These are phyloP conservation scores for Cystobasidium ongulense DNA, from an alignment of 768 basidiomycete species.

Conservation along the genomic window DNA sequence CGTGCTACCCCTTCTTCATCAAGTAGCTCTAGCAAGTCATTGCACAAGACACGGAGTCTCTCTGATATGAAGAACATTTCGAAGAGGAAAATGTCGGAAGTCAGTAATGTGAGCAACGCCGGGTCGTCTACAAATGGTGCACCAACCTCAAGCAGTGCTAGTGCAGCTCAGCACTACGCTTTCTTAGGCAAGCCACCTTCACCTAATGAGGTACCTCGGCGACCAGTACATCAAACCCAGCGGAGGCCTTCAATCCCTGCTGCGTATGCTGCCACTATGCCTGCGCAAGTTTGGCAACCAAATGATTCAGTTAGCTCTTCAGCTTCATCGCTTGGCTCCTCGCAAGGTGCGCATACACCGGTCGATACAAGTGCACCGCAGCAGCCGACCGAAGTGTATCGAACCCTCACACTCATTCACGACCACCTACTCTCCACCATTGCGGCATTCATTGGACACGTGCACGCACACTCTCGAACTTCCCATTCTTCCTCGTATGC, in stretches of 20 bases:
- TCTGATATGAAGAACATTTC: neutral
- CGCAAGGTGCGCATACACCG: neutral
- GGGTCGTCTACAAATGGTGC: conserved; percentile 4
- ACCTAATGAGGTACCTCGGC: neutral
- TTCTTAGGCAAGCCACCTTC: conserved; percentile 9
- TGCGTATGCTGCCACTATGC: conserved; percentile 13
- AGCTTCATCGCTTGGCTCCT: conserved; percentile 58
- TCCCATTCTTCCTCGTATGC: conserved; percentile 90
- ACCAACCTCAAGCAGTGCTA: neutral
- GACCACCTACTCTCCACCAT: conserved; percentile 87
- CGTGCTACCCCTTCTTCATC: conserved; percentile 3
- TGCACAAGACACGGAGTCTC: conserved; percentile 24
- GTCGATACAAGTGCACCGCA: conserved; percentile 50
- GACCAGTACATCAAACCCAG: neutral
- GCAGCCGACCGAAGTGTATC: conserved; percentile 54
- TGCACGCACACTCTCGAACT: conserved; percentile 79
- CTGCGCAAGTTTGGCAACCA: conserved; percentile 13
- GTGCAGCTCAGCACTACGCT: neutral
- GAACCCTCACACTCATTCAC: conserved; percentile 56
- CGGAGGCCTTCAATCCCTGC: conserved; percentile 26
- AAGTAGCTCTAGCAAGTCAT: neutral
- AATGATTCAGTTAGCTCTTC: conserved; percentile 56
- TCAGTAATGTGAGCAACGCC: neutral
- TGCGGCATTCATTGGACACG: conserved; percentile 94
- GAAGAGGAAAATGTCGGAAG: conserved; percentile 17